Percentiles rank a stretch among this genome's conserved stretches.
phyloP scores from a whole-genome alignment of 768 basidiomycete species.

The Dictyophora rubrovolvata region DNA sequence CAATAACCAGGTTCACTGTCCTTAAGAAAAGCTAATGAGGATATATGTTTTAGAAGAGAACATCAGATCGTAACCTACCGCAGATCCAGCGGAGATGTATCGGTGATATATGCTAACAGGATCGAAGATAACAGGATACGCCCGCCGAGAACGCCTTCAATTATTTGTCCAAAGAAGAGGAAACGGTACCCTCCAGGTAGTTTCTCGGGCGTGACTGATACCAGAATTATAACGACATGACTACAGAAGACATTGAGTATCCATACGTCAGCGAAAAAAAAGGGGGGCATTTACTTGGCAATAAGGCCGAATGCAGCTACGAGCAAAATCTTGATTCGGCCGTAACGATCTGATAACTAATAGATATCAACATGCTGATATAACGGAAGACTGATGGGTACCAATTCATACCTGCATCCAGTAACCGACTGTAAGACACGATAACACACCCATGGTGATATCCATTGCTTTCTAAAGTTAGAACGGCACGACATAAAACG shows the following conservation, averaged over 20 bases:
- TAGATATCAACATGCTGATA: too few species aligned
- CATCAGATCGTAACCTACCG: slow-evolving; percentile 30
- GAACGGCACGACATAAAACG: neutral
- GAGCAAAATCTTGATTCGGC: slow-evolving; percentile 56
- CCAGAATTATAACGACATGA: slow-evolving; percentile 59
- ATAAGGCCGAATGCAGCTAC: slow-evolving; percentile 53
- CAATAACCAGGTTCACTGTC: neutral
- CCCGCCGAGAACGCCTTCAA: slow-evolving; percentile 63
- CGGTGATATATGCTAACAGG: slow-evolving; percentile 57
- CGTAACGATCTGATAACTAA: slow-evolving; percentile 75
- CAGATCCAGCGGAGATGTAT: slow-evolving; percentile 45
- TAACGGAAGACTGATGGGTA: neutral
- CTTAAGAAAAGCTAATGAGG: neutral
- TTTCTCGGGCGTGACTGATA: slow-evolving; percentile 42
- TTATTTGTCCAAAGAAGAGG: slow-evolving; percentile 48
- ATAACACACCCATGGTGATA: slow-evolving; percentile 58
- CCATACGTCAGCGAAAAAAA: slow-evolving; percentile 9
- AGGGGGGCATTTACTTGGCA: slow-evolving; percentile 21
- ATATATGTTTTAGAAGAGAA: neutral
- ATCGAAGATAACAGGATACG: slow-evolving; percentile 33
- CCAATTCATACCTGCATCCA: slow-evolving; percentile 42
- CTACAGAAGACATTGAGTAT: slow-evolving; percentile 13
- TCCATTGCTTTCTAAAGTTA: slow-evolving; percentile 38
- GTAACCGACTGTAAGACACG: slow-evolving; percentile 72
- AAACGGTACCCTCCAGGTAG: slow-evolving; percentile 82